phyloP scores from a whole-genome alignment of 306 rosid genomes.

The Glycine latifolia region DNA sequence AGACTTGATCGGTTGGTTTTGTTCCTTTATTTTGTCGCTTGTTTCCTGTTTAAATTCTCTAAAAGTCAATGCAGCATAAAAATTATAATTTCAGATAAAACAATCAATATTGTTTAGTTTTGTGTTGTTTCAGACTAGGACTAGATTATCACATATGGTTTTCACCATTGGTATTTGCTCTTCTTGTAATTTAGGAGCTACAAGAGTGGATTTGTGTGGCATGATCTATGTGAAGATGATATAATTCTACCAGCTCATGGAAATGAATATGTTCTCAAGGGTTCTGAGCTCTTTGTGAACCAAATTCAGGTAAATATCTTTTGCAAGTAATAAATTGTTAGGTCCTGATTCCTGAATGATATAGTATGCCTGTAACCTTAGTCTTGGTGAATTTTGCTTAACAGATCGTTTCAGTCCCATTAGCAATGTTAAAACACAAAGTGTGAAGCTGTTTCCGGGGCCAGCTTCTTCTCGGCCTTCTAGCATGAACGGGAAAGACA shows the following conservation, averaged over 20 bases:
- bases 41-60: neutral
- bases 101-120: neutral
- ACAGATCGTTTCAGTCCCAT: slow-evolving; percentile 78
- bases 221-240: slow-evolving; percentile 91
- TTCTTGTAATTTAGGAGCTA: slow-evolving; percentile 76
- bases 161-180: slow-evolving; percentile 23
- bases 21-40: neutral
- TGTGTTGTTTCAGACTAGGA: no score
- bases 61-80: neutral
- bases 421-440: slow-evolving; percentile 63
- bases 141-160: slow-evolving; percentile 2
- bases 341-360: neutral
- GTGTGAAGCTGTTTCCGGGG: slow-evolving; percentile 75
- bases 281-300: slow-evolving; percentile 97
- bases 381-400: slow-evolving; percentile 32
- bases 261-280: slow-evolving; percentile 94
- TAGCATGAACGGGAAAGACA: slow-evolving; percentile 87
- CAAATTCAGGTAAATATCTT: slow-evolving; percentile 71
- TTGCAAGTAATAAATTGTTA: neutral
- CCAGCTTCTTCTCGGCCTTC: slow-evolving; percentile 78
- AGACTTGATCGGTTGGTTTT: slow-evolving; percentile 15
- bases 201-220: slow-evolving; percentile 97
- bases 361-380: slow-evolving; percentile 26
- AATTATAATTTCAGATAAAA: neutral
- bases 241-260: slow-evolving; percentile 91